Conservation (phyloP, 129 eudicot species). For the Kitagawia praeruptora region DNA sequence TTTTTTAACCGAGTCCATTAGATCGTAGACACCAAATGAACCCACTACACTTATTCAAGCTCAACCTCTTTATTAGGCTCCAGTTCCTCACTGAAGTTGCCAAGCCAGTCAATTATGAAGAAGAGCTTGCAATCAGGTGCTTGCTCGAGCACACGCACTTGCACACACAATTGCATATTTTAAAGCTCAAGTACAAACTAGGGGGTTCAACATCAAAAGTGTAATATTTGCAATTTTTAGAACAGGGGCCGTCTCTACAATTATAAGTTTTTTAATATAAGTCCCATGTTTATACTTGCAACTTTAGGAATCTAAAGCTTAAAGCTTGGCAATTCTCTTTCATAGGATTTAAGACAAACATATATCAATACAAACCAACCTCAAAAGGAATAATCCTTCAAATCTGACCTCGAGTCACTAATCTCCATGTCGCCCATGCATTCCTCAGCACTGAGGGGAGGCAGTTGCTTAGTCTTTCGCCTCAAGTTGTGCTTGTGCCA, state of each 20-base stretch:
- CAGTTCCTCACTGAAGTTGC: too few relatives aligned
- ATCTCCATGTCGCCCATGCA: constrained; percentile 62
- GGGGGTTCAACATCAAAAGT: not conserved
- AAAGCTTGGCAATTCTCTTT: not conserved
- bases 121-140: too few relatives aligned
- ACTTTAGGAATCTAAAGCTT: not conserved
- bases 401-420: constrained; percentile 49
- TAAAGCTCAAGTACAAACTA: not conserved
- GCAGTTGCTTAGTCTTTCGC: constrained; percentile 76
- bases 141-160: too few relatives aligned
- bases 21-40: too few relatives aligned
- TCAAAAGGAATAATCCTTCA: constrained; percentile 77
- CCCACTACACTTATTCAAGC: too few relatives aligned
- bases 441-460: constrained; percentile 79
- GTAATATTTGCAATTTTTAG: not conserved
- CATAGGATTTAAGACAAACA: not conserved
- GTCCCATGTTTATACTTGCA: not conserved
- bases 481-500: constrained; percentile 92
- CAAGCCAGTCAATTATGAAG: too few relatives aligned
- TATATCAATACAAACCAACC: not conserved
- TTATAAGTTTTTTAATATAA: not conserved
- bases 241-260: not conserved
- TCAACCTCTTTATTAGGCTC: too few relatives aligned
- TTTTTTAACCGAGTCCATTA: too few relatives aligned
- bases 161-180: not conserved